These are phyloP conservation scores for Aphanomyces astaci DNA, from an alignment of 352 stramenopile species.

Conservation along the genomic window DNA sequence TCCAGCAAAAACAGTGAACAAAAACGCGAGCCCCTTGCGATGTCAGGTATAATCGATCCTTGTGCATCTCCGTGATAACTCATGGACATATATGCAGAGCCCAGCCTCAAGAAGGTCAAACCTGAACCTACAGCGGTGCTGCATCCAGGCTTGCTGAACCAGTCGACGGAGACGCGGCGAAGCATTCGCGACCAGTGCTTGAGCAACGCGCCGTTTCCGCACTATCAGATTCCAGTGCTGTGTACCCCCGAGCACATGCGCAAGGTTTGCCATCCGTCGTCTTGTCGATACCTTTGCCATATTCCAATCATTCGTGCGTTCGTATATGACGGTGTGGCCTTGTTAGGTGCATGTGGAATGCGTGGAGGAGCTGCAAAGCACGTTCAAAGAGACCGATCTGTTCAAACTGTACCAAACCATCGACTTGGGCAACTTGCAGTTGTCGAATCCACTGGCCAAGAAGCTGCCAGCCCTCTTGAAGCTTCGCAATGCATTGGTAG, in stretches of 20 bases:
- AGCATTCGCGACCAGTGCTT: background rate
- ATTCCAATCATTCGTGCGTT: background rate
- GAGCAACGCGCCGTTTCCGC: constrained; percentile 10
- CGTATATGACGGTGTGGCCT: too few relatives aligned
- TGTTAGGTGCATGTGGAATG: constrained; percentile 61
- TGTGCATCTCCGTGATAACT: background rate
- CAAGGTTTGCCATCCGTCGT: constrained; percentile 3
- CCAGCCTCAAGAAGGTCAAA: constrained; percentile 11
- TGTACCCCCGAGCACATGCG: constrained; percentile 20
- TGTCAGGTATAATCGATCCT: background rate
- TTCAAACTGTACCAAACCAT: constrained; percentile 91
- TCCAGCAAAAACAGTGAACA: too few relatives aligned
- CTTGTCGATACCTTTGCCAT: background rate
- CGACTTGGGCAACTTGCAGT: constrained; percentile 76
- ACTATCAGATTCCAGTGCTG: constrained; percentile 21
- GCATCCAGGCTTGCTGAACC: background rate
- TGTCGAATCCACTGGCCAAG: constrained; percentile 31
- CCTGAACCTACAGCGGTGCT: background rate
- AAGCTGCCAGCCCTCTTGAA: constrained; percentile 68
- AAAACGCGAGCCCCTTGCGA: background rate
- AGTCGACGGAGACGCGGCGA: background rate
- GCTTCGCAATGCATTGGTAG: constrained; percentile 59
- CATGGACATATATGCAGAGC: background rate
- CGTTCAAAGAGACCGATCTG: constrained; percentile 91
- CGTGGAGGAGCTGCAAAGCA: constrained; percentile 75